Base-by-base conservation (phyloP, 2,329 filamentous ascomycete species). In the Cytospora piceae region DNA sequence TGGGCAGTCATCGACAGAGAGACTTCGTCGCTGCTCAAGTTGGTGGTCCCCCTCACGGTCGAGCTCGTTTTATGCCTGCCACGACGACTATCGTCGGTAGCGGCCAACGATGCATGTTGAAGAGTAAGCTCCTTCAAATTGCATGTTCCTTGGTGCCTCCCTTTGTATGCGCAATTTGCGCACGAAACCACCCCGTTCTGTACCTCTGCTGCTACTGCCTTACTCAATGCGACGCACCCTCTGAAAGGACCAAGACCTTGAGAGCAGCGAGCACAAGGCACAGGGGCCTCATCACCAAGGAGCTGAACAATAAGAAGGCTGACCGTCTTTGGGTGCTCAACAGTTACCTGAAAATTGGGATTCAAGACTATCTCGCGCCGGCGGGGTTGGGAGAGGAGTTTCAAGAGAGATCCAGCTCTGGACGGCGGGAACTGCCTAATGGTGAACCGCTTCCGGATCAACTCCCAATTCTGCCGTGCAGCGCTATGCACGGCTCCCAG, bases 231-330 rank as follows among this genome's bases (percentile, higher is more conserved):
- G 27, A 67, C 53, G 14, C 65, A 64, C 3, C 27, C 46, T 22
- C 51, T 42, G 20, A 67, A 64, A 2, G 58, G 63, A 0, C 65
- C 65, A 3, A 6, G 15, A 6, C 37, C 65, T 17, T 5, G 6
- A 4, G 14, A 14, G 15, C 65, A 67, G 0, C 42, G 51, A 7
- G n/a, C 42, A 22, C 65, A 67, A 1, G 61, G 46, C 6, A 11
- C 31, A 3, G 65, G 37, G 2, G 58, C n/a, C n/a, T 67, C 61
- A 3, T 22, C 2, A 1, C 65, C 65, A 20, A 46, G 29, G 3
- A 67, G 54, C 42, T 67, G 65, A 1, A 58, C 65, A 15, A 64
- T 58, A 8, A 67, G 61, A 8, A 64, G 11, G 20, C 42, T 42
- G 6, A 61, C 58, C 15, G 60, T 63, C 6, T 58, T 64, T 2